Evolutionary conservation across 1,139 yeast species (phyloP).

Genomic region (Kodamaea ohmeri): DNA sequence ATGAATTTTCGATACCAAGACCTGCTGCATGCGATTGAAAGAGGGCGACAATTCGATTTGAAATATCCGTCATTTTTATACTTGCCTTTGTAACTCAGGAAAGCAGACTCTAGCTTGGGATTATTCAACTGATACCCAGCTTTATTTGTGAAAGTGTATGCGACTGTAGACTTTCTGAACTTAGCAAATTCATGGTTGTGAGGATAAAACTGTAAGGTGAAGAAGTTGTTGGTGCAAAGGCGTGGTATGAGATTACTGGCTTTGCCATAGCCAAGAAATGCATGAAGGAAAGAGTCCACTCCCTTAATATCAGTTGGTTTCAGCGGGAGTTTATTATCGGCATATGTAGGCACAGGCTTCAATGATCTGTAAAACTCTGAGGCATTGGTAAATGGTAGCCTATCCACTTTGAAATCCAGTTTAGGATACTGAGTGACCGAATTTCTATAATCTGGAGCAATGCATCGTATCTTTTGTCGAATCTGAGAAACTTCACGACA

Average conservation of each 20-base stretch:
- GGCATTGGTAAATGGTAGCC: slow-evolving; percentile 5
- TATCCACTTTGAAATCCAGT: slow-evolving; percentile 5
- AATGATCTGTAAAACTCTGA: slow-evolving; percentile 7
- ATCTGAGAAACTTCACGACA: neutral
- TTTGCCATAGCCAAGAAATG: slow-evolving; percentile 16
- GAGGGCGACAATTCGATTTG: slow-evolving; percentile 26
- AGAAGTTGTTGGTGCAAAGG: slow-evolving; percentile 21
- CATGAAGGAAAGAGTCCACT: slow-evolving; percentile 28
- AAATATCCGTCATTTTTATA: slow-evolving; percentile 25
- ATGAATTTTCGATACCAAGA: slow-evolving; percentile 27
- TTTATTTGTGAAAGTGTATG: slow-evolving; percentile 34
- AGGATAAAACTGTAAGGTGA: slow-evolving; percentile 28
- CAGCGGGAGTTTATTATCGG: slow-evolving; percentile 22
- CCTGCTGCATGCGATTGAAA: slow-evolving; percentile 36
- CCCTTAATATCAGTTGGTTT: slow-evolving; percentile 39
- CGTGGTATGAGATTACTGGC: slow-evolving; percentile 20
- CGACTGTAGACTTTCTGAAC: slow-evolving; percentile 39
- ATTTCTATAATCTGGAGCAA: neutral
- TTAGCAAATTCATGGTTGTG: slow-evolving; percentile 24
- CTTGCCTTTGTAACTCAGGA: slow-evolving; percentile 29
- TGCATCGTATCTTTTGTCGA: neutral
- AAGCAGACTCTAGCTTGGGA: slow-evolving; percentile 20
- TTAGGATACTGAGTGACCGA: neutral
- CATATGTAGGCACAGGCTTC: slow-evolving; percentile 5
- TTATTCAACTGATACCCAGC: slow-evolving; percentile 32